A percentile compares a stretch with the other conserved stretches of the same genome.
Conservation (phyloP, 2,329 filamentous ascomycete genomes). For the Penicillium hordei region DNA sequence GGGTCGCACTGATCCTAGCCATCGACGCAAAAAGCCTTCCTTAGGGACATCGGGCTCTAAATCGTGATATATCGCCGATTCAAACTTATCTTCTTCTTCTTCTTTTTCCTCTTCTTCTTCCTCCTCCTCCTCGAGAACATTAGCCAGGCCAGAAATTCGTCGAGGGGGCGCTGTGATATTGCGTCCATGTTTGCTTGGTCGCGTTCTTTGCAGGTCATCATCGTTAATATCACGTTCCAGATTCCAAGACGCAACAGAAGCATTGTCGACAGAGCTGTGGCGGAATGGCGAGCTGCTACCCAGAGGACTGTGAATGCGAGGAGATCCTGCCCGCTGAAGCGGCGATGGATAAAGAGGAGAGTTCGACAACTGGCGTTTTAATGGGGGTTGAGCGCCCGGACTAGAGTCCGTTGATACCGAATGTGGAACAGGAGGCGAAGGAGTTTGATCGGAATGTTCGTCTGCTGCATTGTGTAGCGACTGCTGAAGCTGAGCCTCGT, state of each 20-base stretch:
- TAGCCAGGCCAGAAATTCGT: slow-evolving; percentile 35
- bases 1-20: slow-evolving; percentile 2
- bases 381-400: slow-evolving; percentile 27
- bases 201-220: slow-evolving; percentile 37
- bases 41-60: neutral
- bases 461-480: slow-evolving; percentile 28
- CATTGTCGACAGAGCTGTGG: slow-evolving; percentile 32
- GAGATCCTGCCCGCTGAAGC: slow-evolving; percentile 22
- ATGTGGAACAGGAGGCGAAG: slow-evolving; percentile 36
- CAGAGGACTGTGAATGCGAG: slow-evolving; percentile 10
- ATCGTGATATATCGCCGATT: neutral
- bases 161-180: slow-evolving; percentile 41
- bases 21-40: slow-evolving; percentile 9
- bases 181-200: slow-evolving; percentile 28
- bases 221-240: slow-evolving; percentile 40
- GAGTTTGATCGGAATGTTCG: slow-evolving; percentile 33
- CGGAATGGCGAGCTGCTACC: slow-evolving; percentile 24
- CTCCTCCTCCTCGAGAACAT: slow-evolving; percentile 32
- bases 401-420: slow-evolving; percentile 36
- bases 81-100: slow-evolving; percentile 17
- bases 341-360: slow-evolving; percentile 33
- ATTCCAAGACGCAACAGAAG: slow-evolving; percentile 36
- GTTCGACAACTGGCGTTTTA: slow-evolving; percentile 17
- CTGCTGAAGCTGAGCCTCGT: slow-evolving; percentile 34
- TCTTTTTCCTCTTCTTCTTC: slow-evolving; percentile 29